These are phyloP conservation scores for Nepenthes mirabilis DNA, from an alignment of 148 eudicot genomes.

Conservation along the genomic window DNA sequence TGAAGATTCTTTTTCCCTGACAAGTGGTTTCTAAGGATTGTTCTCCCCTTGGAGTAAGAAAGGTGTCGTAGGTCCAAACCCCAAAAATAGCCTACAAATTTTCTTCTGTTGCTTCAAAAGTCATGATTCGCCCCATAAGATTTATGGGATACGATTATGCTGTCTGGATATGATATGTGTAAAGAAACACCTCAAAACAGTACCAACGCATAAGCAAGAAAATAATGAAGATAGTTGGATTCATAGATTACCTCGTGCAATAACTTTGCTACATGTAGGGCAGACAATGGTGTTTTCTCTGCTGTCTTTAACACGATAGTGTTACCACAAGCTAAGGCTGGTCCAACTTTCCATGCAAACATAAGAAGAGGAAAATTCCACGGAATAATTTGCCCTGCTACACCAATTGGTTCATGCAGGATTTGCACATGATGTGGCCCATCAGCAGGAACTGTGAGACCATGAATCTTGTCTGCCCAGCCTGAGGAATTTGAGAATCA, in stretches of 20 bases:
- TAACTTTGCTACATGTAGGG: conserved; percentile 47
- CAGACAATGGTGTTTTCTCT: conserved; percentile 71
- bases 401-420: conserved; percentile 75
- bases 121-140: too few species aligned
- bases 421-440: conserved; percentile 58
- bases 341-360: conserved; percentile 75
- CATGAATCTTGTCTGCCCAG: conserved; percentile 82
- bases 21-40: too few species aligned
- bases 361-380: conserved; percentile 81
- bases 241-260: conserved; percentile 50
- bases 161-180: neutral
- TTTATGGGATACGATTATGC: neutral
- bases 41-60: too few species aligned
- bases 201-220: neutral
- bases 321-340: conserved; percentile 78
- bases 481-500: conserved; percentile 19
- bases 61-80: too few species aligned
- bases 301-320: conserved; percentile 68
- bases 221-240: neutral
- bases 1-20: too few species aligned
- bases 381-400: conserved; percentile 76
- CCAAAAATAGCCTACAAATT: too few species aligned
- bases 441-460: conserved; percentile 60
- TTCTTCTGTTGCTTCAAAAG: too few species aligned
- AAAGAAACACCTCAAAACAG: neutral